Evolutionary conservation across 169 alveolate species (phyloP).

Genomic region (Plasmodium knowlesi): DNA sequence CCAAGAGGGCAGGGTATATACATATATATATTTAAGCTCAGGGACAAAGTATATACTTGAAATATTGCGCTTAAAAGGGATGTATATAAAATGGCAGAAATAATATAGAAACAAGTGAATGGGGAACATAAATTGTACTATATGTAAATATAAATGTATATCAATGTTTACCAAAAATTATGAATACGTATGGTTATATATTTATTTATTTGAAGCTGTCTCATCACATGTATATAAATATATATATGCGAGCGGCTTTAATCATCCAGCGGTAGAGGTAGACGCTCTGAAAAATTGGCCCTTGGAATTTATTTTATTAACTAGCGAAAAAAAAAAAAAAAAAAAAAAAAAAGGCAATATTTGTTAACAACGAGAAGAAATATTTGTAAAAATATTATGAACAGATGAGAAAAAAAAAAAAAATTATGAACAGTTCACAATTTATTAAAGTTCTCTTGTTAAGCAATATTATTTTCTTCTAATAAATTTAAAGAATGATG

Average conservation of each 20-base stretch:
- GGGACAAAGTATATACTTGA: neutral
- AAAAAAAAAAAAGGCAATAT: neutral
- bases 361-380: neutral
- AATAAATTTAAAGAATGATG: neutral
- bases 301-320: neutral
- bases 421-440: slow-evolving; percentile 5
- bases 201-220: neutral
- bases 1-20: neutral
- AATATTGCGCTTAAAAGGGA: neutral
- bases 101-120: neutral
- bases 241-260: neutral
- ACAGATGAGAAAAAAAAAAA: neutral
- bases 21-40: neutral
- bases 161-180: neutral
- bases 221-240: neutral
- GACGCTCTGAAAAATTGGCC: neutral
- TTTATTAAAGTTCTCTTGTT: neutral
- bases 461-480: neutral
- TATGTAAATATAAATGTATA: neutral
- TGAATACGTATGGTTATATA: neutral
- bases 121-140: neutral
- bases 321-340: neutral
- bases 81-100: neutral
- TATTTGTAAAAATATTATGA: neutral
- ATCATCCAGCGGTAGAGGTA: neutral